Conservation (phyloP, 129 eudicot genomes). For the Centella asiatica region DNA sequence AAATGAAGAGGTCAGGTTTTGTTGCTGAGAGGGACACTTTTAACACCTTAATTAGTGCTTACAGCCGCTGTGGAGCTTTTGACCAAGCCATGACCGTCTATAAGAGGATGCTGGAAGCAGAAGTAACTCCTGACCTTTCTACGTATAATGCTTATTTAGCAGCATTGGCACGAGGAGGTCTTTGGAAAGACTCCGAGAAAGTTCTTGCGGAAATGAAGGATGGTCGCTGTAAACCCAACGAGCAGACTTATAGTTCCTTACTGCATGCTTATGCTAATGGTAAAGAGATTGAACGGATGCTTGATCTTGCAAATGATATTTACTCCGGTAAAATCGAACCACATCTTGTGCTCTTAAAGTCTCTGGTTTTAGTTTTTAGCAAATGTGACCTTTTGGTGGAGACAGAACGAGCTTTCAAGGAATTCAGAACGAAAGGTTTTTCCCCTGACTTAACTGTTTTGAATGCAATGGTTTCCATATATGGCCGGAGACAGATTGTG, state of each 20-base stretch:
- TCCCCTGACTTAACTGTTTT: constrained; percentile 49
- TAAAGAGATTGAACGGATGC: constrained; percentile 49
- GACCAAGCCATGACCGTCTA: constrained; percentile 80
- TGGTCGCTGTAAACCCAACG: constrained; percentile 64
- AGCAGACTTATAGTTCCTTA: constrained; percentile 62
- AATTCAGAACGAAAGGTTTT: constrained; percentile 47
- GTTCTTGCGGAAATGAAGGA: constrained; percentile 65
- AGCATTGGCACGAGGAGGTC: constrained; percentile 82
- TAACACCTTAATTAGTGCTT: constrained; percentile 79
- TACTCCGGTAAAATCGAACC: constrained; percentile 58
- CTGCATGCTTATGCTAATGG: constrained; percentile 93
- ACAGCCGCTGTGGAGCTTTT: constrained; percentile 75
- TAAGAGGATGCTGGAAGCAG: constrained; percentile 70
- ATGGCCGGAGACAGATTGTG: constrained; percentile 73
- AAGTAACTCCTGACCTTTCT: constrained; percentile 80
- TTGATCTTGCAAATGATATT: constrained; percentile 52
- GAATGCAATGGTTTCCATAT: constrained; percentile 82
- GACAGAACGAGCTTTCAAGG: constrained; percentile 72
- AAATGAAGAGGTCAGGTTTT: constrained; percentile 85
- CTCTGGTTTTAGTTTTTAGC: constrained; percentile 79
- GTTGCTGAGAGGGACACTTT: constrained; percentile 90
- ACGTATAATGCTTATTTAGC: constrained; percentile 86
- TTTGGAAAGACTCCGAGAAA: constrained; percentile 89
- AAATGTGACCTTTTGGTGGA: constrained; percentile 58
- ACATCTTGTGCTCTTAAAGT: constrained; percentile 50